These are phyloP conservation scores for Apiosordaria backusii DNA, from an alignment of 495 filamentous ascomycete species.

Conservation along the genomic window DNA sequence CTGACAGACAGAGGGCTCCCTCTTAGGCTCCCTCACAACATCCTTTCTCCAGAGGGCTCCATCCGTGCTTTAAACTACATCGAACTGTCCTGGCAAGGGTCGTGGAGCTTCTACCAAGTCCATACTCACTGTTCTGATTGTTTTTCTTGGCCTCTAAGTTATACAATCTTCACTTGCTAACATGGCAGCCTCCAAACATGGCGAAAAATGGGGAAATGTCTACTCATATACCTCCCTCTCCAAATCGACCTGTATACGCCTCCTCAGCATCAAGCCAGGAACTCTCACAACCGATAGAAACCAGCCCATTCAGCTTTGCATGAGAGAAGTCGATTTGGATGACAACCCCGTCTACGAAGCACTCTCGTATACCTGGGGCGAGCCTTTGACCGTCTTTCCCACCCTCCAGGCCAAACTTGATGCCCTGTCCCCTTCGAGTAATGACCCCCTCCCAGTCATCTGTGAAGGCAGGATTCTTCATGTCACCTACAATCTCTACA, in stretches of 20 bases:
- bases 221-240: neutral
- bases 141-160: too few relatives aligned
- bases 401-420: neutral
- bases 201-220: neutral
- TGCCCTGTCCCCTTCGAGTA: neutral
- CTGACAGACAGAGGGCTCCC: too few relatives aligned
- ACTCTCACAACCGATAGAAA: neutral
- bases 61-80: too few relatives aligned
- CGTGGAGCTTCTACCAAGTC: too few relatives aligned
- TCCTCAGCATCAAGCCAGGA: neutral
- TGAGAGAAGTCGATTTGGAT: neutral
- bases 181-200: too few relatives aligned
- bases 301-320: neutral
- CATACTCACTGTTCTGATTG: too few relatives aligned
- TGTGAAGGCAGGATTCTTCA: neutral
- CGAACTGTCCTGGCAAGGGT: too few relatives aligned
- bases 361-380: neutral
- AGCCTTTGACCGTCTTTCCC: neutral
- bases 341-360: neutral
- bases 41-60: too few relatives aligned
- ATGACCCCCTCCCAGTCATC: neutral
- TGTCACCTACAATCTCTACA: constrained; percentile 3
- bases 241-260: neutral
- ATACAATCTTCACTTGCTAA: too few relatives aligned
- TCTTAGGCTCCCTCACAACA: too few relatives aligned